Percentiles rank a stretch among this genome's conserved stretches.
Conservation (phyloP, 108 stramenopile species). For the Schizochytrium sp. region DNA sequence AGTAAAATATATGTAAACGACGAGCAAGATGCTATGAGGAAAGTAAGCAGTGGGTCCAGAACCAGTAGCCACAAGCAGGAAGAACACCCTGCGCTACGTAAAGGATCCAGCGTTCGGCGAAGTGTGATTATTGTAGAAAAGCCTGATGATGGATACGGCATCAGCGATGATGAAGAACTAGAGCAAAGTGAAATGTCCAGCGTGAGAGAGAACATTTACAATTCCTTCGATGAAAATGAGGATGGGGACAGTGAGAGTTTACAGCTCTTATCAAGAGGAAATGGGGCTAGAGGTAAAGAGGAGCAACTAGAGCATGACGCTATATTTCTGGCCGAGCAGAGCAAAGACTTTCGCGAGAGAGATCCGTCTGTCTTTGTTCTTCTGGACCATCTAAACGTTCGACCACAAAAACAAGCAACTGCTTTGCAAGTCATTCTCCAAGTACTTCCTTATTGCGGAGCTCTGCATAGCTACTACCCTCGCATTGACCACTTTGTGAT, state of each 20-base stretch:
- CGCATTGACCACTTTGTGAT: slow-evolving; percentile 57
- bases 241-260: not conserved
- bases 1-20: not conserved
- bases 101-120: not conserved
- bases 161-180: not conserved
- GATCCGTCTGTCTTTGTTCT: slow-evolving; percentile 15
- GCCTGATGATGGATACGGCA: slow-evolving; percentile 29
- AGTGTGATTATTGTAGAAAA: not conserved
- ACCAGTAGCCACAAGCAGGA: too few relatives aligned
- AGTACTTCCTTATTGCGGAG: not conserved
- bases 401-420: not conserved
- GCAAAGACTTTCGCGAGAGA: slow-evolving; percentile 1
- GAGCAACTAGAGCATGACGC: not conserved
- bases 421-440: not conserved
- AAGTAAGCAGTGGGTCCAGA: too few relatives aligned
- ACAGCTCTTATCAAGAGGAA: not conserved
- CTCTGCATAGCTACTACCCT: not conserved
- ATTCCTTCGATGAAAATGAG: not conserved
- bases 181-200: not conserved
- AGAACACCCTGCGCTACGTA: too few relatives aligned
- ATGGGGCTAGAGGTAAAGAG: not conserved
- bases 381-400: slow-evolving; percentile 10
- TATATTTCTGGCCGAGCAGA: not conserved
- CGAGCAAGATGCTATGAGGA: not conserved
- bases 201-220: not conserved